phyloP scores from a whole-genome alignment of 129 eudicot species.

The Gnaphalium uliginosum region DNA sequence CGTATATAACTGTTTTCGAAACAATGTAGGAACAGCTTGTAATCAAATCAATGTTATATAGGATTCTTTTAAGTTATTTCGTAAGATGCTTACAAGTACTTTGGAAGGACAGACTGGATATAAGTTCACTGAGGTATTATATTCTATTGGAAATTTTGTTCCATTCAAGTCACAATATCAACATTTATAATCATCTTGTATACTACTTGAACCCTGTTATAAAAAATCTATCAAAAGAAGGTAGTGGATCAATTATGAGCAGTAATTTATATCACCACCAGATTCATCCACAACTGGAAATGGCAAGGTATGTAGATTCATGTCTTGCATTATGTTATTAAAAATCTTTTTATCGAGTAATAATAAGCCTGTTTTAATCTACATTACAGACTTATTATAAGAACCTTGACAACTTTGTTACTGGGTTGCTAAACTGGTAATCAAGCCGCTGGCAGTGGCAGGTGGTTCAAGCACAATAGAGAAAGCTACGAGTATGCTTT shows the following conservation, averaged over 20 bases:
- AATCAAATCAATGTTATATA: slow-evolving; percentile 24
- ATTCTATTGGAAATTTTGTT: background rate
- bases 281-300: slow-evolving; percentile 29
- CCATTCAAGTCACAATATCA: background rate
- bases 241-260: slow-evolving; percentile 32
- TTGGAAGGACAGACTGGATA: slow-evolving; percentile 54
- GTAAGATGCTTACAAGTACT: slow-evolving; percentile 53
- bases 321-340: background rate
- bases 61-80: slow-evolving; percentile 53
- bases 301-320: slow-evolving; percentile 39
- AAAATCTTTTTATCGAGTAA: background rate
- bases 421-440: too few relatives aligned
- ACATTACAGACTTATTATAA: too few relatives aligned
- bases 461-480: too few relatives aligned
- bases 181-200: background rate
- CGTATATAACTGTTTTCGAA: background rate
- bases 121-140: slow-evolving; percentile 48
- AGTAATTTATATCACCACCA: slow-evolving; percentile 25
- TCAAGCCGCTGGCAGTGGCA: too few relatives aligned
- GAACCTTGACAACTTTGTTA: too few relatives aligned
- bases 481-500: too few relatives aligned
- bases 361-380: slow-evolving; percentile 44
- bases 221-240: slow-evolving; percentile 40
- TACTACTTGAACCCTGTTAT: slow-evolving; percentile 40
- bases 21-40: background rate